phyloP scores from a whole-genome alignment of 345 rosid species.

The Sonneratia alba region DNA sequence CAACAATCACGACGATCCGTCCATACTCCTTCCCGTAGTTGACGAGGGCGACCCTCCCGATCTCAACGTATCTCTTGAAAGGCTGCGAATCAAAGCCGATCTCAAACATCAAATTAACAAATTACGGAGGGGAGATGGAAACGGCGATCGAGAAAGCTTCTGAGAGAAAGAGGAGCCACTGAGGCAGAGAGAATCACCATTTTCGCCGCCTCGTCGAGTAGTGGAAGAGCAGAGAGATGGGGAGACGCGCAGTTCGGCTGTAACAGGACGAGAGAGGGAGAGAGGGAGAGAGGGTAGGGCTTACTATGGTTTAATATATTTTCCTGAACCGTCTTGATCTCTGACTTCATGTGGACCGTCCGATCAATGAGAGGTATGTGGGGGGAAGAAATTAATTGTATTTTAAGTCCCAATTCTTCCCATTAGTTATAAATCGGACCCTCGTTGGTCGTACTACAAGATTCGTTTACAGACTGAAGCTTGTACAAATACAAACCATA shows the following conservation, averaged over 20 bases:
- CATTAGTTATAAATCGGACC: no score
- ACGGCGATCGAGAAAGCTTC: neutral
- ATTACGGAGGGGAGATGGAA: no score
- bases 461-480: no score
- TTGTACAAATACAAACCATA: no score
- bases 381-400: no score
- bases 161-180: neutral
- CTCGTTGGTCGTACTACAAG: no score
- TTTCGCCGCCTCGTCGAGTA: conserved; percentile 3
- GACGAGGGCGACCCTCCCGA: conserved; percentile 77
- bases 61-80: conserved; percentile 88
- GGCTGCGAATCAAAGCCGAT: conserved; percentile 26
- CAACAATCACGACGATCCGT: conserved; percentile 79
- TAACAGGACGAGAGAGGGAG: neutral
- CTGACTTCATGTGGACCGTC: neutral
- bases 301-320: neutral
- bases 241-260: neutral
- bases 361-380: neutral
- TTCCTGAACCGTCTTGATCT: neutral
- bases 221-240: neutral
- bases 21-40: conserved; percentile 84
- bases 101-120: neutral
- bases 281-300: neutral
- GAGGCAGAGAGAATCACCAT: conserved; percentile 22
- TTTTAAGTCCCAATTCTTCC: no score